Evolutionary conservation across 257 asterid genomes (phyloP).

Genomic region (Echium plantagineum): DNA sequence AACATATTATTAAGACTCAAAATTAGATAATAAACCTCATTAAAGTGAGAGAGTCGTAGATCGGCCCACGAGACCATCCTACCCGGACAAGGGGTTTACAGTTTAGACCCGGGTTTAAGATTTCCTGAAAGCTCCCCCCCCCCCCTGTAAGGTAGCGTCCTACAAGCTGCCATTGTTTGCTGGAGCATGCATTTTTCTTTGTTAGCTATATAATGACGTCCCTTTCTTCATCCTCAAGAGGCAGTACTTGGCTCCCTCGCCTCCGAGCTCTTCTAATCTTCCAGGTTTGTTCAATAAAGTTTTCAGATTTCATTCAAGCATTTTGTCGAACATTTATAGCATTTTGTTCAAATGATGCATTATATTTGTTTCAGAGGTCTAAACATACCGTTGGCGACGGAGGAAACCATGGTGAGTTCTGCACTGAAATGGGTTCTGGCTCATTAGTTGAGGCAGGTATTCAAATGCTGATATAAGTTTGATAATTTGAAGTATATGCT

Average conservation of each 20-base stretch:
- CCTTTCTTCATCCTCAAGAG: constrained; percentile 22
- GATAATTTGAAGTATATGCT: background rate
- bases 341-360: background rate
- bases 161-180: too few species aligned
- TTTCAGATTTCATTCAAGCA: constrained; percentile 18
- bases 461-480: too few species aligned
- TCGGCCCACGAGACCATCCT: too few species aligned
- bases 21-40: too few species aligned
- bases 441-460: constrained; percentile 18
- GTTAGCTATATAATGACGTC: constrained; percentile 10
- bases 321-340: constrained; percentile 26
- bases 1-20: too few species aligned
- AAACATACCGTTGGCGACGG: constrained; percentile 22
- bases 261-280: constrained; percentile 26
- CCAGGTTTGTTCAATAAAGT: constrained; percentile 22
- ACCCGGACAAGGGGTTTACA: too few species aligned
- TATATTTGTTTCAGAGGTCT: constrained; percentile 28
- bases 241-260: constrained; percentile 24
- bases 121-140: too few species aligned
- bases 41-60: too few species aligned
- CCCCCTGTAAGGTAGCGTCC: too few species aligned
- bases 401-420: constrained; percentile 17
- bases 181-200: too few species aligned
- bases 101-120: too few species aligned
- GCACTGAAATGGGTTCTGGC: constrained; percentile 31